These are phyloP conservation scores for Trapa bicornis DNA, from an alignment of 345 rosid genomes.

Conservation along the genomic window DNA sequence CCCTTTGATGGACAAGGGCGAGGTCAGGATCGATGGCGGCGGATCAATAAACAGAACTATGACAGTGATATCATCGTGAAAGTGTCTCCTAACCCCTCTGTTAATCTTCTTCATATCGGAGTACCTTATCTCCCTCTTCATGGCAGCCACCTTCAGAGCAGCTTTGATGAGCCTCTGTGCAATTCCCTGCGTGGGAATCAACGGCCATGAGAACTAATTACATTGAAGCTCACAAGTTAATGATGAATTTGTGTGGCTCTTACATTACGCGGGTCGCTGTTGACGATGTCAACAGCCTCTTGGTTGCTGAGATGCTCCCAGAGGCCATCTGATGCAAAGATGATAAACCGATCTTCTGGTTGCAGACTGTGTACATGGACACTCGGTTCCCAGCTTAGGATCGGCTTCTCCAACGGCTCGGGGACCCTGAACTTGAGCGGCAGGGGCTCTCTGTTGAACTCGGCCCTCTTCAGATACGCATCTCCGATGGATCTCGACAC, in stretches of 20 bases:
- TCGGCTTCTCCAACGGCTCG: conserved; percentile 51
- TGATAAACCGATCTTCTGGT: conserved; percentile 55
- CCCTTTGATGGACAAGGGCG: conserved; percentile 43
- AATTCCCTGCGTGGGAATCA: conserved; percentile 35
- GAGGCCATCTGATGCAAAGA: conserved; percentile 82
- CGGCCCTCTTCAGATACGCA: conserved; percentile 61
- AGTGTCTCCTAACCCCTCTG: conserved; percentile 61
- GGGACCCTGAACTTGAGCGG: conserved; percentile 36
- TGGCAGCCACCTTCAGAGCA: conserved; percentile 66
- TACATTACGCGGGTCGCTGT: conserved; percentile 40
- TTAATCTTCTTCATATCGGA: conserved; percentile 51
- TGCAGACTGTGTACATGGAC: conserved; percentile 34
- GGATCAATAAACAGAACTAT: conserved; percentile 37
- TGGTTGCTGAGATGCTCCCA: conserved; percentile 80
- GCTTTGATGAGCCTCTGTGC: conserved; percentile 56
- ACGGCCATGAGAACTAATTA: no score
- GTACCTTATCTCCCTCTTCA: conserved; percentile 76
- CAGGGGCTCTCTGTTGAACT: conserved; percentile 74
- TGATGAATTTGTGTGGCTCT: conserved; percentile 6
- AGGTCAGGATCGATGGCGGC: conserved; percentile 6
- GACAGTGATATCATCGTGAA: conserved; percentile 62
- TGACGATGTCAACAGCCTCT: conserved; percentile 55
- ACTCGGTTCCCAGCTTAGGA: conserved; percentile 59
- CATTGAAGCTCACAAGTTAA: no score
- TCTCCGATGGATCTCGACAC: conserved; percentile 81